Evolutionary conservation across 2,329 filamentous ascomycete species (phyloP), one percentile per base, ranked within the genome.

Genomic region (Phoma sp.): DNA sequence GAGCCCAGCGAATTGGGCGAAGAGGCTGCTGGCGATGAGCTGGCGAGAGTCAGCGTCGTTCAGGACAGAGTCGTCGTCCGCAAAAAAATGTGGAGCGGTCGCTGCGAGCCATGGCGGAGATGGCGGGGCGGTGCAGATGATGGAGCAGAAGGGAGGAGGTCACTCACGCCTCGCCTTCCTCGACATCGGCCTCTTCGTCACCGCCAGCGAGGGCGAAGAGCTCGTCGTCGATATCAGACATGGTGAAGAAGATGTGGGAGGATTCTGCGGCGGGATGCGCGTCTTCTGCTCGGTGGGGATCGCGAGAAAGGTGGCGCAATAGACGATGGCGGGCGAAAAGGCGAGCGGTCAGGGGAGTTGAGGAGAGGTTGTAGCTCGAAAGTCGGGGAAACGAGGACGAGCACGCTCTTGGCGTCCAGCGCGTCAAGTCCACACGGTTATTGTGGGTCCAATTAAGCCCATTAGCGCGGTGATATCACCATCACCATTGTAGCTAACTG

Each of bases 181-280:
- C 88, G 51, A 87, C 85, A 43, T 74, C 72, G 51, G 86, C 86
- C 41, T 75, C 72, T 45, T 75, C 72, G 37, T 85, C 86, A 64
- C 90, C 91, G 68, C 91, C 95, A 49, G 93, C 95, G 62, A 98
- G 87, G 70, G 91, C 93, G 61, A 98, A 88, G 62, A 98, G 87
- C 79, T 97, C 93, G 67, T 93, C 92, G 73, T 98, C 93, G 64
- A 97, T 84, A 9, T 56, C 52, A 52, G 90, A 89, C 92, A 96
- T 96, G 68, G 61, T 47, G 38, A 25, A 32, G 57, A 39, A 39
- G 38, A 32, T 25, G 38, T 22, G 40, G 30, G 18, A 35, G 32
- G 32, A 50, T 11, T 47, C 43, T 45, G 59, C 29, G 53, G 45
- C 27, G 32, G 33, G 38, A 46, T 38, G 37, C 14, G 42, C 37